Evolutionary conservation across 2,329 filamentous ascomycete species (phyloP).

Genomic region (Alternaria panax): DNA sequence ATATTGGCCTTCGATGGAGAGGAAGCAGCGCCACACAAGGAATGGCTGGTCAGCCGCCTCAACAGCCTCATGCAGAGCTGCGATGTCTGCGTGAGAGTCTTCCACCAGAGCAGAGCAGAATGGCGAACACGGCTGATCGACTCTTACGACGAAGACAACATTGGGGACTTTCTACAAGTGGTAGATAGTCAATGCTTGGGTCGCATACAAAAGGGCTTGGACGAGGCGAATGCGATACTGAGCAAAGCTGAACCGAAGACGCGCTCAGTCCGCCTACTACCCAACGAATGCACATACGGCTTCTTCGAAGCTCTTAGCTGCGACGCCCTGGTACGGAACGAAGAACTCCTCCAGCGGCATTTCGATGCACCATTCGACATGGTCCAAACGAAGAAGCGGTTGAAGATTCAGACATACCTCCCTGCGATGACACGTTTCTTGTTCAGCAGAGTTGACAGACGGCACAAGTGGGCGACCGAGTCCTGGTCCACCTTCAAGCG

Average conservation of each 20-base stretch:
- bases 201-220: constrained; percentile 54
- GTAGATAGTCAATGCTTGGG: constrained; percentile 57
- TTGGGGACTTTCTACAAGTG: constrained; percentile 52
- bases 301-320: constrained; percentile 91
- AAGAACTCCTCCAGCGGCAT: constrained; percentile 60
- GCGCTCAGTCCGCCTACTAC: constrained; percentile 60
- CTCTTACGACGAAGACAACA: constrained; percentile 55
- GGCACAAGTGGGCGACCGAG: constrained; percentile 71
- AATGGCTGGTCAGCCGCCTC: constrained; percentile 52
- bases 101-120: constrained; percentile 54
- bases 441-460: constrained; percentile 72
- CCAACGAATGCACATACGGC: constrained; percentile 72
- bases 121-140: constrained; percentile 52
- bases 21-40: constrained; percentile 54
- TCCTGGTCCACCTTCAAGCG: constrained; percentile 73
- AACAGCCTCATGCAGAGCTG: constrained; percentile 54
- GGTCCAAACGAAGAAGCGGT: constrained; percentile 77
- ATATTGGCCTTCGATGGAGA: constrained; percentile 59
- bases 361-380: constrained; percentile 87
- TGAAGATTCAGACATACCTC: constrained; percentile 77
- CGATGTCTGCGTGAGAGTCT: constrained; percentile 60
- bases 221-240: constrained; percentile 51
- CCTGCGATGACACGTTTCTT: constrained; percentile 87
- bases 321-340: constrained; percentile 73
- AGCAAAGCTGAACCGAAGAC: constrained; percentile 57